These are phyloP conservation scores for Fusarium coffeatum DNA, from an alignment of 2,329 filamentous ascomycete species.

Conservation along the genomic window DNA sequence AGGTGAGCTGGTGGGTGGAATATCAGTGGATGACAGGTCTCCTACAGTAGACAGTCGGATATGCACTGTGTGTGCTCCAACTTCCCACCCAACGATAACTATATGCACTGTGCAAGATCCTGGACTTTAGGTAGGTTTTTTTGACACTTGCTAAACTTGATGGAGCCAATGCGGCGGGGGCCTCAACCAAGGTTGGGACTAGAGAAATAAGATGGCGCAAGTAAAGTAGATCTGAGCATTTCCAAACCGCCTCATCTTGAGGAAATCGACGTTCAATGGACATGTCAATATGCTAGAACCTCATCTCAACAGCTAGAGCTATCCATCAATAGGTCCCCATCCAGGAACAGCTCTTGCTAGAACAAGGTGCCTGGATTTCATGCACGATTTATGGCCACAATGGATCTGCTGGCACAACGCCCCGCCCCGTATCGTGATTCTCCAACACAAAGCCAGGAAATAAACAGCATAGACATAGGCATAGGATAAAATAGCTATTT, in stretches of 20 bases:
- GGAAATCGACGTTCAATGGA: background rate
- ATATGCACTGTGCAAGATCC: slow-evolving; percentile 32
- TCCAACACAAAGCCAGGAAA: slow-evolving; percentile 31
- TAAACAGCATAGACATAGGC: slow-evolving; percentile 17
- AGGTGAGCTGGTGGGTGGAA: slow-evolving; percentile 45
- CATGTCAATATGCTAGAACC: background rate
- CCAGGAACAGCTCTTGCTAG: slow-evolving; percentile 30
- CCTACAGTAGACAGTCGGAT: slow-evolving; percentile 30
- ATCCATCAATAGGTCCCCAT: slow-evolving; percentile 8
- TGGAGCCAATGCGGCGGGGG: slow-evolving; percentile 29
- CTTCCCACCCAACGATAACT: no score
- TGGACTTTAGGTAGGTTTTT: slow-evolving; percentile 24
- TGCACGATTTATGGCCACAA: slow-evolving; percentile 42
- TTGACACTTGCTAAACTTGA: slow-evolving; percentile 17
- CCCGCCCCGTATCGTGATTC: slow-evolving; percentile 45
- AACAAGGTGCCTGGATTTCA: slow-evolving; percentile 41
- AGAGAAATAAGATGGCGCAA: slow-evolving; percentile 40
- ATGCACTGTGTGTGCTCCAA: background rate
- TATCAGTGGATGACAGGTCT: slow-evolving; percentile 26
- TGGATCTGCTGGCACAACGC: slow-evolving; percentile 44
- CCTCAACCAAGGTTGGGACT: slow-evolving; percentile 36
- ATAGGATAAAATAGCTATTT: slow-evolving; percentile 24
- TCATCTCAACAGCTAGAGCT: slow-evolving; percentile 3
- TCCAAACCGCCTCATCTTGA: slow-evolving; percentile 16
- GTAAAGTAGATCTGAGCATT: slow-evolving; percentile 25